Percentiles rank a stretch among this genome's conserved stretches.
phyloP scores from a whole-genome alignment of 2,329 filamentous ascomycete genomes.

The Cladosporium sp. region DNA sequence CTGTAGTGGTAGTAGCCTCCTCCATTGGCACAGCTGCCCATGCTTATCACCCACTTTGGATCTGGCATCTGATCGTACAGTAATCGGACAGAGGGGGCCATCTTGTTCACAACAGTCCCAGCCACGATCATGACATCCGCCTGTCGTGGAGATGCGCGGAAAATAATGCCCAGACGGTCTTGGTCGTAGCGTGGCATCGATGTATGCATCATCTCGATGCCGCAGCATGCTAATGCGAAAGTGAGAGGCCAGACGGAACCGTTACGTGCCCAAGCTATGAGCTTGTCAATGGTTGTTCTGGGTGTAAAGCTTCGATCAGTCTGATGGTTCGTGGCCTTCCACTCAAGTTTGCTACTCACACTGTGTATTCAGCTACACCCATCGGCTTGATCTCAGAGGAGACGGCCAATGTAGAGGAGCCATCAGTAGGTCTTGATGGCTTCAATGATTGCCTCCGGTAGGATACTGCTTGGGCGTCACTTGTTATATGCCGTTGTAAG shows the following conservation, averaged over 20 bases:
- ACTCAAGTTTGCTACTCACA: neutral
- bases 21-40: slow-evolving; percentile 82
- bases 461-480: neutral
- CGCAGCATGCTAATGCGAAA: slow-evolving; percentile 85
- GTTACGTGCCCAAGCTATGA: slow-evolving; percentile 82
- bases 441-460: neutral
- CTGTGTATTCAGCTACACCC: neutral
- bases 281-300: slow-evolving; percentile 74
- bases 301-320: neutral
- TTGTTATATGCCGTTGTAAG: neutral
- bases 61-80: slow-evolving; percentile 95
- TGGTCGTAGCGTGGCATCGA: slow-evolving; percentile 88
- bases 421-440: neutral
- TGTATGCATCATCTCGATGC: slow-evolving; percentile 89
- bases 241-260: slow-evolving; percentile 86
- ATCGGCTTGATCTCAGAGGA: slow-evolving; percentile 12
- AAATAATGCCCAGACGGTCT: slow-evolving; percentile 85
- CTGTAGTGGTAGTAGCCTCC: slow-evolving; percentile 84
- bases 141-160: slow-evolving; percentile 82
- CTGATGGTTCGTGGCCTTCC: neutral
- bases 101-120: slow-evolving; percentile 92
- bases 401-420: neutral
- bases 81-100: slow-evolving; percentile 83
- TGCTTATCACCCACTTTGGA: slow-evolving; percentile 78
- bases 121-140: slow-evolving; percentile 93